A percentile compares a stretch with the other conserved stretches of the same genome.
These are phyloP conservation scores for Martensiomyces pterosporus DNA, from an alignment of 192 early-diverging fungal genomes.

Conservation along the genomic window DNA sequence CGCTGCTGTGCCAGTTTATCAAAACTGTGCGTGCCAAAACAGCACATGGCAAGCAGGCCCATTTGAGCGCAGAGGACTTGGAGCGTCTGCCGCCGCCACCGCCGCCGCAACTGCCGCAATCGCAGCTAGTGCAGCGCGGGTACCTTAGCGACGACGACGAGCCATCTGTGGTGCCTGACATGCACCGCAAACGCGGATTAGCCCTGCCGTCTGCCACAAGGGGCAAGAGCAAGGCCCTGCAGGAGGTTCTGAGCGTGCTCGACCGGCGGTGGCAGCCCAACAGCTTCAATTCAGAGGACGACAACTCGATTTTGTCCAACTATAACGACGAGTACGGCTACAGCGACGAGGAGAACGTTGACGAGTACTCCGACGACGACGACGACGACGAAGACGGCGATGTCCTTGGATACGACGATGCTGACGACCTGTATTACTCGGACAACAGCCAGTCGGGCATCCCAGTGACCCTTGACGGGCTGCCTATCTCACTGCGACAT, in stretches of 20 bases:
- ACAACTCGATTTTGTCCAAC: not conserved
- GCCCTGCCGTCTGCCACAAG: too few species aligned
- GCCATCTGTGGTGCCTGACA: too few species aligned
- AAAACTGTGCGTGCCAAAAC: constrained; percentile 10
- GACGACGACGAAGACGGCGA: constrained; percentile 3
- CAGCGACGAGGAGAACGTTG: constrained; percentile 8
- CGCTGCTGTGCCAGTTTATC: constrained; percentile 15
- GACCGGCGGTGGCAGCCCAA: too few species aligned
- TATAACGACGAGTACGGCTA: not conserved
- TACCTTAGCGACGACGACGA: too few species aligned
- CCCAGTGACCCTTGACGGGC: constrained; percentile 15
- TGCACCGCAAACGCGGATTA: too few species aligned
- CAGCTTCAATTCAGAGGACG: not conserved
- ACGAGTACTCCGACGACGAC: constrained; percentile 15
- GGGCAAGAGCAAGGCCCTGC: too few species aligned
- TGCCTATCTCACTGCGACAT: constrained; percentile 12
- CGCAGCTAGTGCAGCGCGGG: too few species aligned
- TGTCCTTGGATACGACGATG: constrained; percentile 1
- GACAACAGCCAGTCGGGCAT: constrained; percentile 18
- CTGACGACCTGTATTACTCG: constrained; percentile 12
- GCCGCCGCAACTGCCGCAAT: constrained; percentile 9
- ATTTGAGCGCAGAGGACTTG: constrained; percentile 16
- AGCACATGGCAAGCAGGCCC: not conserved
- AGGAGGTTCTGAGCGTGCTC: too few species aligned
- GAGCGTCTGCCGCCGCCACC: constrained; percentile 35